Evolutionary conservation across 345 rosid species (phyloP).

Genomic region (Hypericum androsaemum): DNA sequence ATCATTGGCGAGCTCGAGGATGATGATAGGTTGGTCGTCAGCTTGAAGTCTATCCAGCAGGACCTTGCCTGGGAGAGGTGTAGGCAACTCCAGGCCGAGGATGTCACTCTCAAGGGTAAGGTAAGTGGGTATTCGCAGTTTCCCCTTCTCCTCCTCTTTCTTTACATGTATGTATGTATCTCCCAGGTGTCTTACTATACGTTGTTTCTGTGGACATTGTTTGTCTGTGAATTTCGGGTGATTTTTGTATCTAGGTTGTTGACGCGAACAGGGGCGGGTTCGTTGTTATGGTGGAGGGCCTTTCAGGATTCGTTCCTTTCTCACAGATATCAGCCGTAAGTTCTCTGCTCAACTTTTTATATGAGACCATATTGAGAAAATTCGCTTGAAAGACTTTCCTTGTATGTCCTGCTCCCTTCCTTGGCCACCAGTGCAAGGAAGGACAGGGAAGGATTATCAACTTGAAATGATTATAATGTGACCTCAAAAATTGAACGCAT

Average conservation of each 20-base stretch:
- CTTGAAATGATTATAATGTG: too few species aligned
- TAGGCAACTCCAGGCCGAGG: slow-evolving; percentile 95
- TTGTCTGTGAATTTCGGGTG: too few species aligned
- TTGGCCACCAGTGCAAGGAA: too few species aligned
- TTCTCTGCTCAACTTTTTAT: slow-evolving; percentile 8
- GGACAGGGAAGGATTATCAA: too few species aligned
- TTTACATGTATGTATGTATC: too few species aligned
- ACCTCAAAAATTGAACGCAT: too few species aligned
- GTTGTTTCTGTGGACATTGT: not conserved
- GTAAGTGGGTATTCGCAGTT: slow-evolving; percentile 34
- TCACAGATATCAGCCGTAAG: slow-evolving; percentile 80
- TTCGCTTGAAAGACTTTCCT: too few species aligned
- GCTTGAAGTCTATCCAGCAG: slow-evolving; percentile 59
- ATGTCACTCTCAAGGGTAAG: slow-evolving; percentile 83
- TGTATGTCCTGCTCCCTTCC: too few species aligned
- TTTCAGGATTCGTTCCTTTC: slow-evolving; percentile 89
- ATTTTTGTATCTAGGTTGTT: slow-evolving; percentile 41
- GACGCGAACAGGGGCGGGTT: slow-evolving; percentile 90
- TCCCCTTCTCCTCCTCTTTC: not conserved
- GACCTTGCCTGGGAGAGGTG: slow-evolving; percentile 97
- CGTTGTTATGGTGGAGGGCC: slow-evolving; percentile 75
- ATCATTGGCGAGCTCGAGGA: slow-evolving; percentile 71
- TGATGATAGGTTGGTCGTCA: slow-evolving; percentile 77
- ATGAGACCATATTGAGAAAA: not conserved
- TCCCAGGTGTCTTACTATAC: too few species aligned